Base-by-base conservation (phyloP, 2,329 filamentous ascomycete genomes). In the Fusarium sp. region DNA sequence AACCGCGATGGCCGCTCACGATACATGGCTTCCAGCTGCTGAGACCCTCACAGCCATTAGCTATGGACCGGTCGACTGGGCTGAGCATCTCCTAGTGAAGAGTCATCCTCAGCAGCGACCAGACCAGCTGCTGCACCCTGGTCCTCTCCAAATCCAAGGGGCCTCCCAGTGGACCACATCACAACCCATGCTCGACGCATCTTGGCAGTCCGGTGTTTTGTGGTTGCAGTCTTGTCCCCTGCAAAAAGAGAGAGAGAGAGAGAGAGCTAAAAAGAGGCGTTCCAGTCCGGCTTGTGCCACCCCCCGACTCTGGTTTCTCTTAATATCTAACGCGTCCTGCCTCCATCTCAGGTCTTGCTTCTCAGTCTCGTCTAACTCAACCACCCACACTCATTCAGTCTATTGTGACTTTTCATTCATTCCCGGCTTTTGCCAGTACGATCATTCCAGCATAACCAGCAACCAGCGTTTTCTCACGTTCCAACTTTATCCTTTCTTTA, bases 391-490 rank as follows among this genome's bases (percentile, higher is more conserved):
- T 59, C 64, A 19, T 58, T 64, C 64, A 65, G 69, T 71, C 65
- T 64, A 64, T 63, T 51, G 46, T 59, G 71, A 64, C 65, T 69
- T 73, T 74, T 49, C 69, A 67, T 69, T 69, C 68, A 56, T 72
- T 72, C 67, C 53, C 58, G 60, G 70, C 65, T 52, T 57, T 35
- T 66, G 64, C 66, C 67, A 70, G 64, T 59, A 71, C 73, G 64
- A 55, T 75, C 73, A 46, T 75, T 72, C 57, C 51, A 71, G 60
- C 62, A 56, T 59, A 53, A 43, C 57, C 19, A 63, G 64, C 61
- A 58, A 59, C 54, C 57, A 53, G 46, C 57, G 49, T 63, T 67
- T 61, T 64, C 39, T 49, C 54, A 55, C 61, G 49, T 46, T 53
- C 48, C 65, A 56, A 61, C 60, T 61, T 53, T 36, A 53, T 67